Percentiles rank a stretch among this genome's conserved stretches.
phyloP scores from a whole-genome alignment of 768 basidiomycete species.

The Panaeolus papilionaceus region DNA sequence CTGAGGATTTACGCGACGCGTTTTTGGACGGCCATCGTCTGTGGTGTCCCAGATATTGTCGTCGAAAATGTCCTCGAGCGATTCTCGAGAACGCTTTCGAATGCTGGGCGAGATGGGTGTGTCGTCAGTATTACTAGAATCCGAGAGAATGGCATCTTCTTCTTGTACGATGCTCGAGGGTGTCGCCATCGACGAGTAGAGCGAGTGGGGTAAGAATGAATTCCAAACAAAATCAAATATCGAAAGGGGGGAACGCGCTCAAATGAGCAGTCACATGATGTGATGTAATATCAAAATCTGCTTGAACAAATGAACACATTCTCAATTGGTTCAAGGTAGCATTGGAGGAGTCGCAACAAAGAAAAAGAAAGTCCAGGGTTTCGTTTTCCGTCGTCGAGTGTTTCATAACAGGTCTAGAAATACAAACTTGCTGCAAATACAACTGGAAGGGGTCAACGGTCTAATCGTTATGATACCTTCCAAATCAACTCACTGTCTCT shows the following conservation, averaged over 20 bases:
- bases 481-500: constrained; percentile 80
- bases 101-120: constrained; percentile 20
- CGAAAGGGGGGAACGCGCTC: constrained; percentile 9
- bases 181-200: constrained; percentile 39
- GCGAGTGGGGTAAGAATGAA: constrained; percentile 18
- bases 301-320: not conserved
- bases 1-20: constrained; percentile 68
- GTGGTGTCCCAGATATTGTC: constrained; percentile 30
- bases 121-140: constrained; percentile 24
- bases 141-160: constrained; percentile 24
- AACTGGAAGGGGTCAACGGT: constrained; percentile 47
- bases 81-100: constrained; percentile 30
- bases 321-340: too few species aligned
- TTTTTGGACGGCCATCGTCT: constrained; percentile 49
- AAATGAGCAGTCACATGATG: constrained; percentile 25
- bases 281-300: not conserved
- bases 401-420: constrained; percentile 53
- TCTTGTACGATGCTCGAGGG: constrained; percentile 29
- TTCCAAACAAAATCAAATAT: constrained; percentile 6
- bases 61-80: constrained; percentile 28
- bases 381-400: not conserved
- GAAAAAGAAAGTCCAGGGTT: not conserved
- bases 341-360: too few species aligned
- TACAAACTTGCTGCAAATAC: constrained; percentile 90
- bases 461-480: not conserved